phyloP scores from a whole-genome alignment of 2,329 filamentous ascomycete genomes.

The Monosporascus sp. region DNA sequence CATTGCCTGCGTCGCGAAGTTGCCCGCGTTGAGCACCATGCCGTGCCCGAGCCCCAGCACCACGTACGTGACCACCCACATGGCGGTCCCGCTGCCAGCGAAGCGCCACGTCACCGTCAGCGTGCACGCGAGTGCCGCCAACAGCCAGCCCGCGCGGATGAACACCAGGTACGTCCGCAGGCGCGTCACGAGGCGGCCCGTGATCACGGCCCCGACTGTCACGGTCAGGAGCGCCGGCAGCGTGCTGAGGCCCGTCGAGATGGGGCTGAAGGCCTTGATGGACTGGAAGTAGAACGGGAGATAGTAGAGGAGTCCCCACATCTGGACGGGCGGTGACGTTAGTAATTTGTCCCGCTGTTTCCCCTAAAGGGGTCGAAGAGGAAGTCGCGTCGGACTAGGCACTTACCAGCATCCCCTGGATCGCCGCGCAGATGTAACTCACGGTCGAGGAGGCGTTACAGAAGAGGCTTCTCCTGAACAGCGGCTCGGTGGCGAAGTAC shows the following conservation, averaged over 20 bases:
- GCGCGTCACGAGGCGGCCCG: slow-evolving; percentile 10
- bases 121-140: slow-evolving; percentile 4
- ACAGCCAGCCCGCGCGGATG: slow-evolving; percentile 13
- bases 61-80: slow-evolving; percentile 8
- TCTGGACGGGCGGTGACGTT: neutral
- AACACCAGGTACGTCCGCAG: slow-evolving; percentile 10
- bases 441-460: neutral
- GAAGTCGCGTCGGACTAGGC: neutral
- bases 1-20: slow-evolving; percentile 14
- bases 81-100: neutral
- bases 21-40: slow-evolving; percentile 11
- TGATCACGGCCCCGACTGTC: slow-evolving; percentile 10
- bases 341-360: too few species aligned
- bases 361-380: too few species aligned
- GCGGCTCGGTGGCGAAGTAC: slow-evolving; percentile 4
- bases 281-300: slow-evolving; percentile 16
- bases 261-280: slow-evolving; percentile 10
- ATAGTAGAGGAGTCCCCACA: slow-evolving; percentile 6
- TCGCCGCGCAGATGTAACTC: slow-evolving; percentile 1
- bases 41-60: slow-evolving; percentile 13
- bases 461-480: slow-evolving; percentile 1
- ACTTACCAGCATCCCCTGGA: slow-evolving; percentile 4
- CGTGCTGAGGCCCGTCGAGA: slow-evolving; percentile 11
- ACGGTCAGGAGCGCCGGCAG: slow-evolving; percentile 13
- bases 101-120: slow-evolving; percentile 9